Percentiles rank a stretch among this genome's conserved stretches.
These are phyloP conservation scores for Alternaria angustiovoidea DNA, from an alignment of 2,329 filamentous ascomycete genomes.

Conservation along the genomic window DNA sequence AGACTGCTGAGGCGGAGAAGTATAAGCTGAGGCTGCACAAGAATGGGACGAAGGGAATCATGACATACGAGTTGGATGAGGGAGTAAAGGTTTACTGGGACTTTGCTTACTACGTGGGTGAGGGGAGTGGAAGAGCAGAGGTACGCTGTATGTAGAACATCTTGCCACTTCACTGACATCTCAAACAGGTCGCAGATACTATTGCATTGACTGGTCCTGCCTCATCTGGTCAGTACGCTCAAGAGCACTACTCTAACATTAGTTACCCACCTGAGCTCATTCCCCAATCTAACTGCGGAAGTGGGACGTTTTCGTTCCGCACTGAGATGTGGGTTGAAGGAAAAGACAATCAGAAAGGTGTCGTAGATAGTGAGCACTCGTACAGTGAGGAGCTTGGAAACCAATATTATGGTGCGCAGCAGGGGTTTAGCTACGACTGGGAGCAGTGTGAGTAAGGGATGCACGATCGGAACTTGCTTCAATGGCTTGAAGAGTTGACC, in stretches of 20 bases:
- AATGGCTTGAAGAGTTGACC: background rate
- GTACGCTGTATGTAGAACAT: background rate
- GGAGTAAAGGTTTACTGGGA: constrained; percentile 23
- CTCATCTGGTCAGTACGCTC: constrained; percentile 9
- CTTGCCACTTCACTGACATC: background rate
- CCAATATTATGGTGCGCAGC: constrained; percentile 26
- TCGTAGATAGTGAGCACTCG: constrained; percentile 18
- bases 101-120: constrained; percentile 21
- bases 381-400: constrained; percentile 6
- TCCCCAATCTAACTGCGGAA: constrained; percentile 20
- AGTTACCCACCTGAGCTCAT: constrained; percentile 11
- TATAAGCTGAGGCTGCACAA: constrained; percentile 30
- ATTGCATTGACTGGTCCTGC: constrained; percentile 16
- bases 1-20: constrained; percentile 5
- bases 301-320: constrained; percentile 20
- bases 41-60: constrained; percentile 25
- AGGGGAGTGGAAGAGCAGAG: constrained; percentile 10
- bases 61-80: constrained; percentile 24
- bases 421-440: constrained; percentile 29
- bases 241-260: constrained; percentile 11
- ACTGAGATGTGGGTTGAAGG: constrained; percentile 23
- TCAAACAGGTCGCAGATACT: constrained; percentile 18
- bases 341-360: constrained; percentile 17
- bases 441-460: constrained; percentile 22
- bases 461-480: no score